Evolutionary conservation across 2,329 filamentous ascomycete genomes (phyloP).

Genomic region (Coniochaeta sp.): DNA sequence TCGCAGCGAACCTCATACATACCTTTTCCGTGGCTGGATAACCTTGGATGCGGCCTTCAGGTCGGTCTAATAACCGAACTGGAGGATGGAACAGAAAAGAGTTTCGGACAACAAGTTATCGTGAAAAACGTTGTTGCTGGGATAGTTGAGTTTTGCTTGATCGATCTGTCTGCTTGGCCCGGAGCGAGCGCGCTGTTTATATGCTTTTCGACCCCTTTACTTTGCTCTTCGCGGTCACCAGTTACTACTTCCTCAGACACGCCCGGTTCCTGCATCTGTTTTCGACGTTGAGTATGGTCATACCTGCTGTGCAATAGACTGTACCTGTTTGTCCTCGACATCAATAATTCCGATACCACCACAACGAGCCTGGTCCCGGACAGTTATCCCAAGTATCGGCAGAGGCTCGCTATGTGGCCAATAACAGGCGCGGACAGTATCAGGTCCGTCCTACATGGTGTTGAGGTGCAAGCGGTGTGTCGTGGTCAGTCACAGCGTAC

Average conservation of each 20-base stretch:
- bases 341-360: not conserved
- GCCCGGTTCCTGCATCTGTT: not conserved
- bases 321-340: not conserved
- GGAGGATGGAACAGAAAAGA: not conserved
- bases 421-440: not conserved
- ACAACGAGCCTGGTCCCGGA: not conserved
- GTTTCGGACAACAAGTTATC: not conserved
- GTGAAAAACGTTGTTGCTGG: not conserved
- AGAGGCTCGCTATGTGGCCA: not conserved
- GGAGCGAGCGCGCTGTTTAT: not conserved
- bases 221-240: not conserved
- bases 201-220: not conserved
- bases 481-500: not conserved
- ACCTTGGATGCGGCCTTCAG: too few species aligned
- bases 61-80: not conserved
- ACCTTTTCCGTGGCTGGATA: too few species aligned
- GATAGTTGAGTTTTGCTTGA: not conserved
- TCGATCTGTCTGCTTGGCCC: not conserved
- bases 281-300: not conserved
- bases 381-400: not conserved
- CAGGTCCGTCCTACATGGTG: not conserved
- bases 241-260: not conserved
- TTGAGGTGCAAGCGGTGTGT: not conserved
- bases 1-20: not conserved
- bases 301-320: not conserved